Percentiles rank a stretch among this genome's conserved stretches.
phyloP scores from a whole-genome alignment of 352 stramenopile species.

The Phytophthora capsici region DNA sequence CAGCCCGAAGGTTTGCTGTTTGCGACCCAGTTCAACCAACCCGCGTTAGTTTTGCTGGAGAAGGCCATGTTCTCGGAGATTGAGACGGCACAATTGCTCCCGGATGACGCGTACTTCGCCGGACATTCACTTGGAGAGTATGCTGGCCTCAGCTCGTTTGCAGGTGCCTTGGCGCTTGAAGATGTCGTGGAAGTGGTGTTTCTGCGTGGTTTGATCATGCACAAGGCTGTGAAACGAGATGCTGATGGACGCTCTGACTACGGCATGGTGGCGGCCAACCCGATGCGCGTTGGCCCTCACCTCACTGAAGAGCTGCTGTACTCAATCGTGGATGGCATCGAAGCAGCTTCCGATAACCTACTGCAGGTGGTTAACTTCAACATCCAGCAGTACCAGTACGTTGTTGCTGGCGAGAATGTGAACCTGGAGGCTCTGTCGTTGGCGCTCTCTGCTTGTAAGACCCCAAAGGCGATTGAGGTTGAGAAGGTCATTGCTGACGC shows the following conservation, averaged over 20 bases:
- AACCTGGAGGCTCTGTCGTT: slow-evolving; percentile 86
- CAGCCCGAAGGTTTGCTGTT: slow-evolving; percentile 77
- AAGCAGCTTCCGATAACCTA: slow-evolving; percentile 66
- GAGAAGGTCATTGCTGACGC: slow-evolving; percentile 68
- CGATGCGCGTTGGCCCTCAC: slow-evolving; percentile 67
- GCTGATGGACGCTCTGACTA: slow-evolving; percentile 79
- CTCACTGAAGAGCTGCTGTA: slow-evolving; percentile 79
- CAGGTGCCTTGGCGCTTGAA: slow-evolving; percentile 71
- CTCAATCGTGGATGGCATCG: slow-evolving; percentile 74
- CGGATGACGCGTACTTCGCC: slow-evolving; percentile 78
- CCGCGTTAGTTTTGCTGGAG: slow-evolving; percentile 82
- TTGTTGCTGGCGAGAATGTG: slow-evolving; percentile 82
- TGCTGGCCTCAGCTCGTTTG: slow-evolving; percentile 81
- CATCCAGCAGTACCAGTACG: slow-evolving; percentile 84
- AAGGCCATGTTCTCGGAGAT: slow-evolving; percentile 89
- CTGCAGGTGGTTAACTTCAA: slow-evolving; percentile 92
- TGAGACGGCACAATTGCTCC: slow-evolving; percentile 68
- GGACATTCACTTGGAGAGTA: slow-evolving; percentile 91
- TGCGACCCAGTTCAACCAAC: slow-evolving; percentile 89
- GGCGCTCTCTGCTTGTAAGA: slow-evolving; percentile 57
- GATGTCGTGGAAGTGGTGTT: slow-evolving; percentile 88
- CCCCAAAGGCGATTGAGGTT: slow-evolving; percentile 59
- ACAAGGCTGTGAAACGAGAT: slow-evolving; percentile 68
- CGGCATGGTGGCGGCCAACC: slow-evolving; percentile 88
- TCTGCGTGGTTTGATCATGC: slow-evolving; percentile 74